These are phyloP conservation scores for Amaranthus tricolor DNA, from an alignment of 179 eudicot species.

Conservation along the genomic window DNA sequence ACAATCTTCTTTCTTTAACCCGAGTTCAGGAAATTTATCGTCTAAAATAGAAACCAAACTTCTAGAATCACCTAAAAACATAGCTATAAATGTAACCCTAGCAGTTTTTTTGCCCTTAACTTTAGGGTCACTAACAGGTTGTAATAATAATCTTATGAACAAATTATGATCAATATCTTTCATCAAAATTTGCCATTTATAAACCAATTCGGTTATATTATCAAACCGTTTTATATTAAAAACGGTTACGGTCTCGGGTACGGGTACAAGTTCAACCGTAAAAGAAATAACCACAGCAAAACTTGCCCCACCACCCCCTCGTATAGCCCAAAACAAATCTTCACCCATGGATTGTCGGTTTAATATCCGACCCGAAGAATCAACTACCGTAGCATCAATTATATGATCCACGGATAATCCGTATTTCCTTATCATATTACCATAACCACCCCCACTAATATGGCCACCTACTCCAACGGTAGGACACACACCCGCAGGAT, in stretches of 20 bases:
- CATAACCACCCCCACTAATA: slow-evolving; percentile 49
- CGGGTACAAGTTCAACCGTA: slow-evolving; percentile 23
- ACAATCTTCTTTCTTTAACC: slow-evolving; percentile 21
- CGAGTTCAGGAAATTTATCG: slow-evolving; percentile 21
- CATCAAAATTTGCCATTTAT: slow-evolving; percentile 32
- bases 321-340: slow-evolving; percentile 33
- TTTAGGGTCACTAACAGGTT: slow-evolving; percentile 26
- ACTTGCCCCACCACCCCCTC: slow-evolving; percentile 37
- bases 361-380: slow-evolving; percentile 29
- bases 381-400: slow-evolving; percentile 36
- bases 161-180: slow-evolving; percentile 26
- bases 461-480: slow-evolving; percentile 57
- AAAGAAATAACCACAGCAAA: slow-evolving; percentile 26
- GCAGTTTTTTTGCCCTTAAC: slow-evolving; percentile 15
- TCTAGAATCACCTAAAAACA: slow-evolving; percentile 23
- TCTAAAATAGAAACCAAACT: slow-evolving; percentile 16
- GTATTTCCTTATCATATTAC: slow-evolving; percentile 38
- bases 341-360: slow-evolving; percentile 29
- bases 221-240: slow-evolving; percentile 26
- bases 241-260: slow-evolving; percentile 29
- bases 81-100: slow-evolving; percentile 24
- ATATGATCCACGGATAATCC: slow-evolving; percentile 45
- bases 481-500: slow-evolving; percentile 50
- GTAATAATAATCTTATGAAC: slow-evolving; percentile 29
- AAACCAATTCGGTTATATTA: slow-evolving; percentile 26